Conservation (phyloP, 495 filamentous ascomycete genomes). For the Podospora didyma region DNA sequence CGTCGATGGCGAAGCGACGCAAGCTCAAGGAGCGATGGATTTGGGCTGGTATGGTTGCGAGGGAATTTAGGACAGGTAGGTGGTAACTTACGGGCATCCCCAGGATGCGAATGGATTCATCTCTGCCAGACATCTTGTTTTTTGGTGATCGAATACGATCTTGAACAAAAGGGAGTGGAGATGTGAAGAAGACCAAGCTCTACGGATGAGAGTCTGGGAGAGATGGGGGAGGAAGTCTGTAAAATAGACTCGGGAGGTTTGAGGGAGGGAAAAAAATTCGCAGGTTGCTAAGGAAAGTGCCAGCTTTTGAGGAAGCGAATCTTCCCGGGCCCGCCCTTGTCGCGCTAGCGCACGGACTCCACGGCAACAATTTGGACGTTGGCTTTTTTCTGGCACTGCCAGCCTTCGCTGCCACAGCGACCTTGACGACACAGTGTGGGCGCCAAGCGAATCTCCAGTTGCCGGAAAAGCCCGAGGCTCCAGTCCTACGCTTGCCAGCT, state of each 20-base stretch:
- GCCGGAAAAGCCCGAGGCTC: slow-evolving; percentile 33
- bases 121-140: slow-evolving; percentile 57
- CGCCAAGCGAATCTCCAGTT: slow-evolving; percentile 17
- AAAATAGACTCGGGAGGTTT: slow-evolving; percentile 29
- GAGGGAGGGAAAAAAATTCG: slow-evolving; percentile 32
- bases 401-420: slow-evolving; percentile 8
- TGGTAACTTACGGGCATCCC: slow-evolving; percentile 76
- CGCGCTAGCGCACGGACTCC: slow-evolving; percentile 26
- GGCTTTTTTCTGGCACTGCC: slow-evolving; percentile 2
- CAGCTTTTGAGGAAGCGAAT: slow-evolving; percentile 35
- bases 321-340: slow-evolving; percentile 30
- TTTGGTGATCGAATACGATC: slow-evolving; percentile 42
- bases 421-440: slow-evolving; percentile 3
- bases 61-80: slow-evolving; percentile 27
- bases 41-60: slow-evolving; percentile 18
- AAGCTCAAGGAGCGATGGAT: slow-evolving; percentile 9
- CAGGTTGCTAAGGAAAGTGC: slow-evolving; percentile 21
- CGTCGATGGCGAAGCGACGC: slow-evolving; percentile 14
- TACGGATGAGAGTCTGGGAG: slow-evolving; percentile 30
- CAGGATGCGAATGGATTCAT: slow-evolving; percentile 52
- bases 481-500: slow-evolving; percentile 8
- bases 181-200: slow-evolving; percentile 34
- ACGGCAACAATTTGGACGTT: slow-evolving; percentile 19
- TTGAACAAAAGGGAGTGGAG: slow-evolving; percentile 45
- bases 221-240: slow-evolving; percentile 31